Evolutionary conservation across 495 filamentous ascomycete genomes (phyloP).

Genomic region (Neurospora sp.): DNA sequence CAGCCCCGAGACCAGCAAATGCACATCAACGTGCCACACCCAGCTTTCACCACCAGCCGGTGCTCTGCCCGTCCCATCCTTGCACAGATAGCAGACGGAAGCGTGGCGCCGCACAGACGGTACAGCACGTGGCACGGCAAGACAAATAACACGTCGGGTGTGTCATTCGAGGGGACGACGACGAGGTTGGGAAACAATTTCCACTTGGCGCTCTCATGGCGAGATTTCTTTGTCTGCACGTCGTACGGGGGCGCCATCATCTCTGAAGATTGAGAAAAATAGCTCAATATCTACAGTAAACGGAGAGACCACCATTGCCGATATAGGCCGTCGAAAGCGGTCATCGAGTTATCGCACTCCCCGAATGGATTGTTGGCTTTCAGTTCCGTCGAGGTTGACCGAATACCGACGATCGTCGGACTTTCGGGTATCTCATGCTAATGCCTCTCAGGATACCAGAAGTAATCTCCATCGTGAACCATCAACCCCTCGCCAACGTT

Average conservation of each 20-base stretch:
- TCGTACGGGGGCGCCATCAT: background rate
- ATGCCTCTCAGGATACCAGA: background rate
- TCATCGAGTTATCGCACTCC: background rate
- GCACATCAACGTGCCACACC: background rate
- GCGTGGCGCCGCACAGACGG: background rate
- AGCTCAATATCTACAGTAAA: background rate
- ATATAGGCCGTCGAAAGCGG: background rate
- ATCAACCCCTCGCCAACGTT: background rate
- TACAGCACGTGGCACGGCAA: background rate
- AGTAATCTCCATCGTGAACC: background rate
- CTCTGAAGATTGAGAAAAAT: background rate
- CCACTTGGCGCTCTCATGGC: background rate
- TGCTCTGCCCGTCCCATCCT: background rate
- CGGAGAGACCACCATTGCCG: too few species aligned
- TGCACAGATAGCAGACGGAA: background rate
- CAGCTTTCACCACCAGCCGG: background rate
- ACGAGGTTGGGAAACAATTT: background rate
- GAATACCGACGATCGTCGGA: background rate
- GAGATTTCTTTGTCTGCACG: background rate
- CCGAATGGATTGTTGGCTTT: background rate
- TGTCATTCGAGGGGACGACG: background rate
- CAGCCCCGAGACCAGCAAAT: background rate
- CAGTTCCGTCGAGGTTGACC: background rate
- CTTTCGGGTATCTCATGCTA: background rate
- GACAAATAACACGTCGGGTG: background rate